A percentile compares a stretch with the other conserved stretches of the same genome.
phyloP scores from a whole-genome alignment of 78 protist species.

The Bodo saltans region DNA sequence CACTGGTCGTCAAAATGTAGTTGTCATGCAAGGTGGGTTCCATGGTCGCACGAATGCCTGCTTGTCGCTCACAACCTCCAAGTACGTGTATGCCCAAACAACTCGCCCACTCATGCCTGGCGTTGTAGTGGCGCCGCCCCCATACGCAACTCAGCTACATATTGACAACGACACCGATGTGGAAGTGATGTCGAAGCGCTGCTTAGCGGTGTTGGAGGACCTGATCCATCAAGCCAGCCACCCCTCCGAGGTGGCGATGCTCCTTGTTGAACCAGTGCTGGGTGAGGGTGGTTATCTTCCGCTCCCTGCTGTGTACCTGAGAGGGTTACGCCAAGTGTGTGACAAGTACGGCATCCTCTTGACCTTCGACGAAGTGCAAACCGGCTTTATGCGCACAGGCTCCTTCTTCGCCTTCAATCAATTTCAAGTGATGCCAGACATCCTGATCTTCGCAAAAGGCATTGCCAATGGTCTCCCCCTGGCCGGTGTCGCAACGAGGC shows the following conservation, averaged over 20 bases:
- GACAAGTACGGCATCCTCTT: conserved; percentile 38
- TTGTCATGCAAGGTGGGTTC: conserved; percentile 55
- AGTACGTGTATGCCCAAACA: conserved; percentile 49
- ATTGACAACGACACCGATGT: not conserved
- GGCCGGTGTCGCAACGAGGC: conserved; percentile 20
- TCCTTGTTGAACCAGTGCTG: conserved; percentile 62
- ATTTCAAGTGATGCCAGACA: conserved; percentile 46
- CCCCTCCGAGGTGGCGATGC: conserved; percentile 43
- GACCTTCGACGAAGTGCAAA: conserved; percentile 59
- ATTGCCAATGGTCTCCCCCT: conserved; percentile 66
- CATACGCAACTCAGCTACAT: conserved; percentile 12
- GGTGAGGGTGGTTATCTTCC: conserved; percentile 72
- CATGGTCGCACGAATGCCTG: conserved; percentile 54
- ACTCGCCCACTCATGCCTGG: conserved; percentile 67
- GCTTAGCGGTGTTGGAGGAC: conserved; percentile 5
- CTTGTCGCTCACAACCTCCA: conserved; percentile 37
- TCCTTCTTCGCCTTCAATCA: conserved; percentile 59
- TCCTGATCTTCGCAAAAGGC: conserved; percentile 52
- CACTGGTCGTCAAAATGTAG: conserved; percentile 41
- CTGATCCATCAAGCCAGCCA: conserved; percentile 21
- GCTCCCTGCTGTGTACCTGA: conserved; percentile 24
- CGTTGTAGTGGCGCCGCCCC: conserved; percentile 47
- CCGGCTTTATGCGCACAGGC: conserved; percentile 72
- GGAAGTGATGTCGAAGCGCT: not conserved
- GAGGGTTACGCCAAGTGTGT: conserved; percentile 34